Base-by-base conservation (phyloP, 2,329 filamentous ascomycete species). In the Polytolypa hystricis region DNA sequence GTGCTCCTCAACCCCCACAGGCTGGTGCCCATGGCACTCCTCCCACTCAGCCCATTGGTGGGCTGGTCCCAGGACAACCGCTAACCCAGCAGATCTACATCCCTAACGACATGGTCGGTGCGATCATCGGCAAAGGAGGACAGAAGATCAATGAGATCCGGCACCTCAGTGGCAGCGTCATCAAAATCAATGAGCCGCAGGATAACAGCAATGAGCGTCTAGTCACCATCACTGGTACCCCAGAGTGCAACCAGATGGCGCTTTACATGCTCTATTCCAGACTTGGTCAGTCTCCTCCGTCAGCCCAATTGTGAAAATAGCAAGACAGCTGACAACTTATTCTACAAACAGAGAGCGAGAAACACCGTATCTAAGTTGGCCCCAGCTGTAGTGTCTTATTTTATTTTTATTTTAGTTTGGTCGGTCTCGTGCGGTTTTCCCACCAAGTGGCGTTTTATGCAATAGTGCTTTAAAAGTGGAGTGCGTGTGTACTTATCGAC, bases 181-280 rank as follows among this genome's bases (percentile, higher is more conserved):
- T 98, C 62, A 98, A 98, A 71, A 98, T 98, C 71, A 96, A 98
- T 58, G 91, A 98, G 60, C 91, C 91, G 1, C 91, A 95, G 60
- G 91, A 96, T 62, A 96, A 93, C 65, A 96, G 85, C 71, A 98
- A 96, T 55, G 91, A 98, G 69, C 81, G 91, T 44, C 70, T 98
- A 41, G 91, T 98, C 40, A 98, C 91, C 11, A 93, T 98, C 50
- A 95, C 91, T 2, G 91, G 91, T 46, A 96, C 91, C 4, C 86
- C 93, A 52, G 91, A 98, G 64, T 95, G 86, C 70, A 98, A 98
- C 66, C 84, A 94, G 55, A 96, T 98, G 87, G 91, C 91, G n/a
- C 67, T 98, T 38, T 98, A 96, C 66, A 95, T 98, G 87, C 76
- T 98, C 38, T 98, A 98, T 65, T 93, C 85, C 42, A 78, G 91